Evolutionary conservation across 2,329 filamentous ascomycete genomes (phyloP).

Genomic region (Penicillium nordicum): DNA sequence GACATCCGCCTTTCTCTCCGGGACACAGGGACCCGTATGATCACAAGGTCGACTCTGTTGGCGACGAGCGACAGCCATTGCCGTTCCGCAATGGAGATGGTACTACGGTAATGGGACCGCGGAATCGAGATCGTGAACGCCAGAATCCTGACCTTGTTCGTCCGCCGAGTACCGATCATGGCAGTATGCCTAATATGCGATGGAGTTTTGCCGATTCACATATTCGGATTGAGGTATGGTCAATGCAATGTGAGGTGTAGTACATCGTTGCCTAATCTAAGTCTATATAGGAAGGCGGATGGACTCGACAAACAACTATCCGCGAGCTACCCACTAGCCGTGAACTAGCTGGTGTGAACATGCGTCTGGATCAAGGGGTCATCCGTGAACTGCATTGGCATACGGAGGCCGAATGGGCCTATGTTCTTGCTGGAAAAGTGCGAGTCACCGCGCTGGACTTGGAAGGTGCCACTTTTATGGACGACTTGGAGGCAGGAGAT

Average conservation of each 20-base stretch:
- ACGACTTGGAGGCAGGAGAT: slow-evolving; percentile 70
- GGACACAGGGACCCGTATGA: slow-evolving; percentile 61
- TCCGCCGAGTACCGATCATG: slow-evolving; percentile 70
- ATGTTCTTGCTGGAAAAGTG: slow-evolving; percentile 67
- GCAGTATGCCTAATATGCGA: slow-evolving; percentile 66
- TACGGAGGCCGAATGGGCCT: slow-evolving; percentile 76
- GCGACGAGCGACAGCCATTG: slow-evolving; percentile 60
- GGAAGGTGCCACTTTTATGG: slow-evolving; percentile 71
- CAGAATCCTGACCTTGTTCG: slow-evolving; percentile 70
- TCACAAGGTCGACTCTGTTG: slow-evolving; percentile 58
- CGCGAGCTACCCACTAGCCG: slow-evolving; percentile 42
- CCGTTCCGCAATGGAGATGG: slow-evolving; percentile 64
- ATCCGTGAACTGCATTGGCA: slow-evolving; percentile 80
- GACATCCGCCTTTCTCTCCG: slow-evolving; percentile 56
- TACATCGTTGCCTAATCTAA: too few relatives aligned
- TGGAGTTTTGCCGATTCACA: slow-evolving; percentile 68
- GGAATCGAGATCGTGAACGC: slow-evolving; percentile 64
- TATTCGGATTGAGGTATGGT: slow-evolving; percentile 58
- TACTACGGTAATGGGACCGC: slow-evolving; percentile 65
- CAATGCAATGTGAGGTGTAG: neutral
- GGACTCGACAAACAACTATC: slow-evolving; percentile 65
- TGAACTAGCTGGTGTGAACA: slow-evolving; percentile 74
- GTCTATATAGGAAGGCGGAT: slow-evolving; percentile 62
- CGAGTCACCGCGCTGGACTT: slow-evolving; percentile 71
- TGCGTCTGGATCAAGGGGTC: slow-evolving; percentile 69